A percentile compares a stretch with the other conserved stretches of the same genome.
These are phyloP conservation scores for Lichenothelia convexa DNA, from an alignment of 495 filamentous ascomycete genomes.

Conservation along the genomic window DNA sequence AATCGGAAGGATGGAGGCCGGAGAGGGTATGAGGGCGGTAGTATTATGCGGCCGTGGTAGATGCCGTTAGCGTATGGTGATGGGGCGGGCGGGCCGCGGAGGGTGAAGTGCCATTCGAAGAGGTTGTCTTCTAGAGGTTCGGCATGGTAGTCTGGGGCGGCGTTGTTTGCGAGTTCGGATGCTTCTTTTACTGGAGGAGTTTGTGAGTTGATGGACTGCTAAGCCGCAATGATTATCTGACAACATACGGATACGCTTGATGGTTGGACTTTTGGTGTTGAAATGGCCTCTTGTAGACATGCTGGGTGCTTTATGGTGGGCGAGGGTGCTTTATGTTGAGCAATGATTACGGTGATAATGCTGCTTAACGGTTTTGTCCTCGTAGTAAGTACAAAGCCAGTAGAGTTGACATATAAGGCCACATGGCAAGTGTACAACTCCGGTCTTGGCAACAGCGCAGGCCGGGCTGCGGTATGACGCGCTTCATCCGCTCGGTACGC, in stretches of 20 bases:
- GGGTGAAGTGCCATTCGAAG: conserved; percentile 98
- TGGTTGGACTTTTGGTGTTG: conserved; percentile 64
- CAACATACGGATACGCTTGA: conserved; percentile 52
- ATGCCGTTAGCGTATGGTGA: conserved; percentile 62
- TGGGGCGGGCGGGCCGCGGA: conserved; percentile 70
- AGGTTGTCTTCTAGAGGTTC: conserved; percentile 69
- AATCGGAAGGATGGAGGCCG: conserved; percentile 89
- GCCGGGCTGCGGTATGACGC: no score
- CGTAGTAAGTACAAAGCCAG: no score
- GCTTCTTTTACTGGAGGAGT: conserved; percentile 57
- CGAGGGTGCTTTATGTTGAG: no score
- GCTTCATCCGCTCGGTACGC: no score
- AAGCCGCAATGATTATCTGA: conserved; percentile 3
- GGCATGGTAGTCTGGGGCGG: conserved; percentile 68
- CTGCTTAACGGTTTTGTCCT: no score
- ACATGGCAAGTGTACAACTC: no score
- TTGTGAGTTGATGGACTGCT: conserved; percentile 6
- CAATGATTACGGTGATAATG: no score
- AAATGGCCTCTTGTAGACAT: conserved; percentile 31
- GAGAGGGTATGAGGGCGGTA: conserved; percentile 75
- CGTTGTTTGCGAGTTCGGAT: conserved; percentile 55
- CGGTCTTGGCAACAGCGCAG: no score
- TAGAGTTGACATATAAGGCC: no score
- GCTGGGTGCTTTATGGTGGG: no score
- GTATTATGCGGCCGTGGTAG: conserved; percentile 90